Conservation (phyloP, 352 stramenopile species). For the Pythium myriotylum region DNA sequence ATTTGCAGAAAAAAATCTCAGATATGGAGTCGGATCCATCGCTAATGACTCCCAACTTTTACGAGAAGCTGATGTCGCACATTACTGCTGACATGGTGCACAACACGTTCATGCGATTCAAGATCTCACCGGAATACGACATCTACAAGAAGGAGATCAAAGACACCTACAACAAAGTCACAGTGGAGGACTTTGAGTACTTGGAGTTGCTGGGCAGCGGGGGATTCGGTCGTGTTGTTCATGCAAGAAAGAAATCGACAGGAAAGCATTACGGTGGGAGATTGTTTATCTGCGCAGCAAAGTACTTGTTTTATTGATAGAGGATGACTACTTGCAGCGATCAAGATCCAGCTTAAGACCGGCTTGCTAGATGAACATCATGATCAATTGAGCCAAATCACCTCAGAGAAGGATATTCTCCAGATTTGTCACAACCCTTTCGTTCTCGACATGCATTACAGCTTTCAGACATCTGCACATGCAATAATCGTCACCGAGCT, state of each 20-base stretch:
- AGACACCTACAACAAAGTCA: conserved; percentile 88
- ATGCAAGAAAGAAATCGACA: conserved; percentile 89
- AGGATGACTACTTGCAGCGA: conserved; percentile 39
- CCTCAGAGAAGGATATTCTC: conserved; percentile 89
- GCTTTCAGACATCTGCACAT: conserved; percentile 84
- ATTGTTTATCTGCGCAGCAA: neutral
- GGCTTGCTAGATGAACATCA: conserved; percentile 86
- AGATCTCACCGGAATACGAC: conserved; percentile 67
- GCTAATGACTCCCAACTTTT: conserved; percentile 66
- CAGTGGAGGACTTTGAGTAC: conserved; percentile 84
- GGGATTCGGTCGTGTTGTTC: conserved; percentile 90
- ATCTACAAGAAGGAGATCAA: conserved; percentile 79
- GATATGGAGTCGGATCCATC: conserved; percentile 46
- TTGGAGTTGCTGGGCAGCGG: conserved; percentile 87
- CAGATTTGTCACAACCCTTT: conserved; percentile 89
- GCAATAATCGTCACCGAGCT: conserved; percentile 90
- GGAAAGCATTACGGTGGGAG: conserved; percentile 84
- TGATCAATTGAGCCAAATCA: conserved; percentile 83
- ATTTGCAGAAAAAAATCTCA: conserved; percentile 57
- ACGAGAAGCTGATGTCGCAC: conserved; percentile 65
- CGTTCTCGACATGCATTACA: conserved; percentile 91
- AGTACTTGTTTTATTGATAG: neutral
- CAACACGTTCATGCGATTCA: conserved; percentile 84
- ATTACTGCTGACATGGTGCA: conserved; percentile 79
- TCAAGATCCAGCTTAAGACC: conserved; percentile 93